Percentiles rank a stretch among this genome's conserved stretches.
Evolutionary conservation across 2,329 filamentous ascomycete genomes (phyloP).

Genomic region (Diaporthe sp.): DNA sequence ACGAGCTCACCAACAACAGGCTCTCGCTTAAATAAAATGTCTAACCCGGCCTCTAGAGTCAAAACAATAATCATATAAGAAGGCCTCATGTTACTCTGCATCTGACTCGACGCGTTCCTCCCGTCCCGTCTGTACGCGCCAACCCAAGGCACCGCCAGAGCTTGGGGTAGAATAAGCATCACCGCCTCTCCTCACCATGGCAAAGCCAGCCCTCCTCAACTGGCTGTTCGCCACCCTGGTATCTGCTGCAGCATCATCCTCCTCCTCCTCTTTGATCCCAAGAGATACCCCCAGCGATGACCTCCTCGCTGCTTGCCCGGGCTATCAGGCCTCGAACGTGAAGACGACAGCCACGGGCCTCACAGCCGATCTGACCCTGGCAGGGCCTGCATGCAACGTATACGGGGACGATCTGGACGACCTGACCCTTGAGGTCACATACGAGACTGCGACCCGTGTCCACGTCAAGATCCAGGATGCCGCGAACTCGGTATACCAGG

Average conservation of each 20-base stretch:
- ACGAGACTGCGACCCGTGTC: constrained; percentile 77
- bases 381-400: constrained; percentile 74
- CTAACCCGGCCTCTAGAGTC: background rate
- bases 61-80: constrained; percentile 2
- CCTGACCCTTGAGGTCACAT: constrained; percentile 73
- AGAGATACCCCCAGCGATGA: constrained; percentile 45
- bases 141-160: background rate
- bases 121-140: background rate
- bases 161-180: background rate
- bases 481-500: constrained; percentile 78
- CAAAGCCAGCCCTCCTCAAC: constrained; percentile 32
- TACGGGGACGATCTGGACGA: constrained; percentile 77
- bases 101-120: background rate
- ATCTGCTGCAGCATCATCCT: constrained; percentile 28
- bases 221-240: constrained; percentile 40
- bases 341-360: constrained; percentile 62
- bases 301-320: constrained; percentile 63
- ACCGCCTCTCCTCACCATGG: constrained; percentile 21
- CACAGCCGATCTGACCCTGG: constrained; percentile 73
- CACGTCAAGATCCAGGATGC: constrained; percentile 82
- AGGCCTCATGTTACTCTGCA: background rate
- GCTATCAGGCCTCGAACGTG: constrained; percentile 72
- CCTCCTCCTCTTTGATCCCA: background rate
- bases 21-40: background rate
- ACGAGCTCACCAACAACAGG: constrained; percentile 12